Base-by-base conservation (phyloP, 2,329 filamentous ascomycete genomes). In the Xylaria sp. region DNA sequence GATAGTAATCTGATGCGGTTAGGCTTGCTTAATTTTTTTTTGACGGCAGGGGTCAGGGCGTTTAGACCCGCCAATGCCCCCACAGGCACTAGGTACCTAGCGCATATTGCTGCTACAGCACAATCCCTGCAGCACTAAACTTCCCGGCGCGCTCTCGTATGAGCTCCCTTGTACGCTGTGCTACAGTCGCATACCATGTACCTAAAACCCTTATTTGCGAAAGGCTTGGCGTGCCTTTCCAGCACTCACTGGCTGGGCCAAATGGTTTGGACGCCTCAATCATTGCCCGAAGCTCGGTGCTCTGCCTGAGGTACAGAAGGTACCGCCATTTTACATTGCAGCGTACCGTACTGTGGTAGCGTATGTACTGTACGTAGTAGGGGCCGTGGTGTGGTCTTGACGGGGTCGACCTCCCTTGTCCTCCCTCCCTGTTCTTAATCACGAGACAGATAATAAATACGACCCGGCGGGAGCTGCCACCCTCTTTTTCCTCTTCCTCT, bases 371-470 rank as follows among this genome's bases (percentile, higher is more conserved):
- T 23, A 20, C 28, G 28, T 28, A 28, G 39, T 44, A 18, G 39
- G 39, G 39, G 18, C 39, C 18, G 39, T 44, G 39, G 39, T 70
- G 48, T 70, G 55, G 61, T 65, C 57, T 66, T 37, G 50, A 41
- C 41, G 57, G 63, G 66, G 57, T 58, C 61, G 65, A 61, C 44
- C 65, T 68, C 67, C 70, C 72, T 72, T 69, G 69, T 66, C 66
- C 68, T 66, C 68, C 68, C 68, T 66, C 69, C 71, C 69, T 67
- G 70, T 28, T 63, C 65, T 64, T 65, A 65, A 71, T 76, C 76
- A 76, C 76, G 71, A 77, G 75, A 77, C 76, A 76, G 68, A 78
- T 78, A 69, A 78, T 78, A 79, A 79, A 79, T 79, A 79, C 76
- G 71, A 74, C 72, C 74, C 75, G 71, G 72, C 70, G 74, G 75